These are phyloP conservation scores for Cephaloascus fragrans DNA, from an alignment of 805 yeast species.

Conservation along the genomic window DNA sequence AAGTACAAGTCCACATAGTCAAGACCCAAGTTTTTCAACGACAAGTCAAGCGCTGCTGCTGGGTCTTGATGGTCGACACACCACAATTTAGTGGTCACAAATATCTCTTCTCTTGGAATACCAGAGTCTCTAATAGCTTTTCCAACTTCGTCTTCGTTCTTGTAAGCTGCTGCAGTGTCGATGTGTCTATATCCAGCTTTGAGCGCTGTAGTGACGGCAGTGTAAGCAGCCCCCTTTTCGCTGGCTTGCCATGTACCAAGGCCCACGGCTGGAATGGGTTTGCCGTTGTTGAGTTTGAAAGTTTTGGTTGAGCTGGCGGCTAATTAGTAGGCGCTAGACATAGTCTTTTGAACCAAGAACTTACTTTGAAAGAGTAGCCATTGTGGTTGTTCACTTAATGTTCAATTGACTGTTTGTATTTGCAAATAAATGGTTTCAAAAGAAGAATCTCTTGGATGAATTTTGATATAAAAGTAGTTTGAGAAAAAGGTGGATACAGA, in stretches of 20 bases:
- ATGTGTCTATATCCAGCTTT: constrained; percentile 67
- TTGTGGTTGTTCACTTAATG: background rate
- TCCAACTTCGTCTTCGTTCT: constrained; percentile 60
- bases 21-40: constrained; percentile 52
- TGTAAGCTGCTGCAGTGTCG: constrained; percentile 65
- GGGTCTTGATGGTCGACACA: constrained; percentile 42
- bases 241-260: constrained; percentile 67
- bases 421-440: too few relatives aligned
- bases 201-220: constrained; percentile 52
- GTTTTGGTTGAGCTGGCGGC: constrained; percentile 4
- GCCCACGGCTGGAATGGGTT: constrained; percentile 54
- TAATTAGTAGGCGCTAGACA: background rate
- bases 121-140: constrained; percentile 44
- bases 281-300: constrained; percentile 51
- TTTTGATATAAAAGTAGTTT: too few relatives aligned
- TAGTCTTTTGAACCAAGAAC: background rate
- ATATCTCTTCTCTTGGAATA: constrained; percentile 53
- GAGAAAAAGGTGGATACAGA: too few relatives aligned
- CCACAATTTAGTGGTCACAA: constrained; percentile 67
- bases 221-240: constrained; percentile 41
- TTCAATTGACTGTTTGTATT: too few relatives aligned
- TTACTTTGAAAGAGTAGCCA: background rate
- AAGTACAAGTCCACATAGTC: constrained; percentile 74
- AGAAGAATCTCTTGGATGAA: too few relatives aligned
- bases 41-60: constrained; percentile 41